A percentile compares a stretch with the other conserved stretches of the same genome.
phyloP scores from a whole-genome alignment of 2,329 filamentous ascomycete species.

The Allantophomopsis cytisporea region DNA sequence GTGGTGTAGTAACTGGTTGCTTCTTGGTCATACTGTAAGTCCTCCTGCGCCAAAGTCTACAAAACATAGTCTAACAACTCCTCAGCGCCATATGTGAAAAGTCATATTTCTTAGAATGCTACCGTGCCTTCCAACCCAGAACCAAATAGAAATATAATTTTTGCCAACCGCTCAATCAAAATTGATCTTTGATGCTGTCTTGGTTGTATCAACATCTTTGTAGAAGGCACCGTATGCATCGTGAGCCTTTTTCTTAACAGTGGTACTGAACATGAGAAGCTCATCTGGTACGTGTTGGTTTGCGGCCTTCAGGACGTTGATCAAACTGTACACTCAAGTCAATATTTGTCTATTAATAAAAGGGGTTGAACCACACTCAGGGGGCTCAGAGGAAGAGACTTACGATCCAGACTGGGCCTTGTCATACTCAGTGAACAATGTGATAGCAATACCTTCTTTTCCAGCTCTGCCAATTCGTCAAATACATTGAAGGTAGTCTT shows the following conservation, averaged over 20 bases:
- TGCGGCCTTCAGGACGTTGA: constrained; percentile 91
- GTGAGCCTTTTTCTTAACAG: constrained; percentile 98
- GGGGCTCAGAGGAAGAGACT: constrained; percentile 25
- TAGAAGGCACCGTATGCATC: constrained; percentile 91
- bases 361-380: too few species aligned
- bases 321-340: constrained; percentile 39
- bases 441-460: constrained; percentile 78
- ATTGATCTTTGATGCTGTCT: constrained; percentile 82
- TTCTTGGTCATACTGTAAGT: constrained; percentile 49
- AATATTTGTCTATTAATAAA: neutral
- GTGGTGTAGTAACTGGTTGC: constrained; percentile 32
- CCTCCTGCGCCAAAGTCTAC: constrained; percentile 7
- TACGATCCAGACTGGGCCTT: constrained; percentile 82
- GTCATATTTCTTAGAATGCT: constrained; percentile 35
- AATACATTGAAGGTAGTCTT: constrained; percentile 96
- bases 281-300: constrained; percentile 84
- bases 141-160: constrained; percentile 5
- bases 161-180: constrained; percentile 47
- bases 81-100: constrained; percentile 39
- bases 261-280: constrained; percentile 89
- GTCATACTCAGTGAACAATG: constrained; percentile 89
- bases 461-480: constrained; percentile 90
- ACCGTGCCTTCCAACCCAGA: constrained; percentile 26
- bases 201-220: constrained; percentile 75
- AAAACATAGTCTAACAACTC: constrained; percentile 2